These are phyloP conservation scores for Phanerochaete sordida DNA, from an alignment of 768 basidiomycete genomes.

Conservation along the genomic window DNA sequence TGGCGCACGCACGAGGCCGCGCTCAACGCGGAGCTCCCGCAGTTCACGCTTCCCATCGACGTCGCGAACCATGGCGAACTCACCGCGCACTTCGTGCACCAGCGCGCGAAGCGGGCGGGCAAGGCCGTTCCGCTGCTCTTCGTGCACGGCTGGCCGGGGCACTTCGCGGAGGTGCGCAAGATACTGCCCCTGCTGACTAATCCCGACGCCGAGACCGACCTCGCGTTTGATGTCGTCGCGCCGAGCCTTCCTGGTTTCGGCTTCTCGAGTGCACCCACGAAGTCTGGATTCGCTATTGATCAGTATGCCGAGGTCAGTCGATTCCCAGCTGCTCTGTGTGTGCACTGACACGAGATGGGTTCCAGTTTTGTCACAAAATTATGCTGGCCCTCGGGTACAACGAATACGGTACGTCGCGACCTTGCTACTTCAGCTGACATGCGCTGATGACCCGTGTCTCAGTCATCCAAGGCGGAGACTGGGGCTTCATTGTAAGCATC, in stretches of 20 bases:
- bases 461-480: conserved; percentile 30
- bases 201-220: conserved; percentile 29
- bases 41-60: conserved; percentile 49
- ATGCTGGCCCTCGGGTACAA: conserved; percentile 23
- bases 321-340: not conserved
- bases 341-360: not conserved
- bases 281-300: conserved; percentile 43
- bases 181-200: conserved; percentile 50
- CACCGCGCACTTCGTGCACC: conserved; percentile 58
- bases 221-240: conserved; percentile 62
- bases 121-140: conserved; percentile 58
- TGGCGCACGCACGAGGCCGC: conserved; percentile 51
- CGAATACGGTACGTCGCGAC: conserved; percentile 22
- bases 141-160: conserved; percentile 67
- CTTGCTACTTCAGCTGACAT: not conserved
- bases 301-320: conserved; percentile 53
- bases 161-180: conserved; percentile 55
- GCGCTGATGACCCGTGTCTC: not conserved
- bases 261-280: conserved; percentile 54
- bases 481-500: conserved; percentile 34
- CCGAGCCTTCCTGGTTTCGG: conserved; percentile 58
- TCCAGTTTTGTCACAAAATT: conserved; percentile 17
- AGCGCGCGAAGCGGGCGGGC: conserved; percentile 34
- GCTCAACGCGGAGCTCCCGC: conserved; percentile 49
- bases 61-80: conserved; percentile 45